Evolutionary conservation across 2,329 filamentous ascomycete genomes (phyloP), one percentile per base, ranked within the genome.

Genomic region (Colletotrichum lini): DNA sequence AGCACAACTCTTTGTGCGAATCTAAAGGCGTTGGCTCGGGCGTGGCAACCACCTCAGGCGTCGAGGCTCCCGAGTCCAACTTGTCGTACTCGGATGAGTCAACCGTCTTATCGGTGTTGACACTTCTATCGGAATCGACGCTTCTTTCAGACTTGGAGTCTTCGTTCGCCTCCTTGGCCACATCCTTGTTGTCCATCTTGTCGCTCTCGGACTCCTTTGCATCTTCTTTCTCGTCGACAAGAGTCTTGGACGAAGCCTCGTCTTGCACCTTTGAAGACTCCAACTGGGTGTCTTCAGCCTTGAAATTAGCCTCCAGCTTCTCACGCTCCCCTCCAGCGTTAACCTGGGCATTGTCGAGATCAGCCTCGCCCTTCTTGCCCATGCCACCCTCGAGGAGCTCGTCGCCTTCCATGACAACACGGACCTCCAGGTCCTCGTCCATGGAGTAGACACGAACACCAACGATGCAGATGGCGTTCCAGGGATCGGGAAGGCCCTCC

Each of bases 381-480:
- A 89, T 89, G 67, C 88, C 87, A 49, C 83, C 85, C 76, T 89
- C 87, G 38, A 84, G 79, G 4, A 89, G 81, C 74, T 85, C 82
- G 30, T 86, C 87, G 49, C 87, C 87, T 76, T 89, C 87, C 79
- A 89, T 84, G 23, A 90, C 86, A 15, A 88, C 85, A 47, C 84
- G 82, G n/a, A 90, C 78, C 77, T 88, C 84, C 3, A 90, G 80
- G 42, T 82, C 79, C 54, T 85, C 83, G 76, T 91, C 87, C 78
- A 88, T 89, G 76, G 87, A 87, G 78, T 91, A 92, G 7, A 92
- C 86, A 5, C 89, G 85, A 62, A 92, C 80, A 0, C 90, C 89
- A 0, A 92, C 85, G 21, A 91, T 87, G 63, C 85, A 88, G 56
- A 91, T 85, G 4, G 90, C 89, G 76, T 91, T 91, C 90, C 90